Evolutionary conservation across 768 basidiomycete species (phyloP).

Genomic region (Serendipita sp.): DNA sequence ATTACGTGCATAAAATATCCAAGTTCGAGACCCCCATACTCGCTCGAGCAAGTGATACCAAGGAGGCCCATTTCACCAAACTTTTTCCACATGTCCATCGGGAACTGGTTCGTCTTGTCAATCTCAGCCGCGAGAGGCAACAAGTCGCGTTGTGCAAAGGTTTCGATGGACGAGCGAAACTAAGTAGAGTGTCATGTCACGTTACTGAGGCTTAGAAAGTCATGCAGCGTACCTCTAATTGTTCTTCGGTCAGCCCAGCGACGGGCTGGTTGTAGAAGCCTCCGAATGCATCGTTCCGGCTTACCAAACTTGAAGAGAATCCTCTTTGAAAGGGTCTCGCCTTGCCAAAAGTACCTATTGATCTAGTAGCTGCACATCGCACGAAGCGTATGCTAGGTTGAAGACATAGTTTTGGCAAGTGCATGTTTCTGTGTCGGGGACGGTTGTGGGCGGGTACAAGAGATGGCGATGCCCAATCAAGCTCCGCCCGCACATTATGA

Average conservation of each 20-base stretch:
- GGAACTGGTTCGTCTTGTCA: slow-evolving; percentile 73
- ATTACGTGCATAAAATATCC: slow-evolving; percentile 81
- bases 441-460: neutral
- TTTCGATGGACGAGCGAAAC: slow-evolving; percentile 67
- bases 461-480: too few relatives aligned
- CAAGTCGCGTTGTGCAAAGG: slow-evolving; percentile 72
- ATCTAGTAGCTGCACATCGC: too few relatives aligned
- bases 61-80: slow-evolving; percentile 86
- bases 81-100: slow-evolving; percentile 75
- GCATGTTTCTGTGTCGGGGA: neutral
- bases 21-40: slow-evolving; percentile 68
- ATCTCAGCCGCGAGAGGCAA: slow-evolving; percentile 76
- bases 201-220: slow-evolving; percentile 1
- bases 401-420: neutral
- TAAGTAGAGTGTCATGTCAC: slow-evolving; percentile 20
- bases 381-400: neutral
- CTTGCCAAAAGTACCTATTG: too few relatives aligned
- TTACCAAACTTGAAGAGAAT: too few relatives aligned
- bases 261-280: slow-evolving; percentile 51
- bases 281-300: neutral
- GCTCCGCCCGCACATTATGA: too few relatives aligned
- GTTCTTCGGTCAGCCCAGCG: slow-evolving; percentile 65
- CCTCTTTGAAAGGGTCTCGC: too few relatives aligned
- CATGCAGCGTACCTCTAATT: slow-evolving; percentile 43
- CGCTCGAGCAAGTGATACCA: slow-evolving; percentile 65